Conservation (phyloP, 1,139 yeast genomes). For the Zygosaccharomyces pseudobailii region DNA sequence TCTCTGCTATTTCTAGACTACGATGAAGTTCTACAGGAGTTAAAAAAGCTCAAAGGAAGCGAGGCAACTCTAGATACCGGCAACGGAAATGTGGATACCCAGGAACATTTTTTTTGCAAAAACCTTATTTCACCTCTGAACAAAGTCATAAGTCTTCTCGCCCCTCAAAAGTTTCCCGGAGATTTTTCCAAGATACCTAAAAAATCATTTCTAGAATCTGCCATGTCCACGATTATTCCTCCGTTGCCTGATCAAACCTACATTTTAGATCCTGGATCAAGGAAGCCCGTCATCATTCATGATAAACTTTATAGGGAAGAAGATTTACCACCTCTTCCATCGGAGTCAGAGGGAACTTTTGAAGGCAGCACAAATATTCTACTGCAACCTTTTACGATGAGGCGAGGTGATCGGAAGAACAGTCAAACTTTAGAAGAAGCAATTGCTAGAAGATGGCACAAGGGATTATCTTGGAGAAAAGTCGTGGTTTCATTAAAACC, state of each 20-base stretch:
- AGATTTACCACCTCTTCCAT: conserved; percentile 50
- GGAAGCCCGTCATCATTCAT: conserved; percentile 61
- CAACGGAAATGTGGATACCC: conserved; percentile 5
- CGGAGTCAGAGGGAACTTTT: conserved; percentile 13
- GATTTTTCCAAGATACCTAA: conserved; percentile 45
- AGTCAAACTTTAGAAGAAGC: conserved; percentile 50
- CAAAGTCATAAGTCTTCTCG: conserved; percentile 30
- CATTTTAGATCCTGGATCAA: conserved; percentile 56
- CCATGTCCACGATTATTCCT: conserved; percentile 75
- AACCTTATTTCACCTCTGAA: conserved; percentile 29
- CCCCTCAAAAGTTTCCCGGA: conserved; percentile 28
- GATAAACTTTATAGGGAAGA: conserved; percentile 68
- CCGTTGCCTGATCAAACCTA: conserved; percentile 73
- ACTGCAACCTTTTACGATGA: conserved; percentile 23
- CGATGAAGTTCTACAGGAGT: conserved; percentile 39
- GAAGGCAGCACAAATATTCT: conserved; percentile 21
- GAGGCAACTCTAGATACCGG: conserved; percentile 74
- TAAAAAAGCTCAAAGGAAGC: conserved; percentile 50
- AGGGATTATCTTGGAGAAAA: conserved; percentile 81
- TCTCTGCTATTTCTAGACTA: conserved; percentile 73
- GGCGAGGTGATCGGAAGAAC: conserved; percentile 7
- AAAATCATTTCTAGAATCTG: conserved; percentile 77
- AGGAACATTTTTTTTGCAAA: conserved; percentile 21
- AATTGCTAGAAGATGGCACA: conserved; percentile 86
- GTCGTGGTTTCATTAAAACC: conserved; percentile 81